Evolutionary conservation across 1,284 basidiomycete genomes (phyloP).

Genomic region (Papiliotrema terrestris): DNA sequence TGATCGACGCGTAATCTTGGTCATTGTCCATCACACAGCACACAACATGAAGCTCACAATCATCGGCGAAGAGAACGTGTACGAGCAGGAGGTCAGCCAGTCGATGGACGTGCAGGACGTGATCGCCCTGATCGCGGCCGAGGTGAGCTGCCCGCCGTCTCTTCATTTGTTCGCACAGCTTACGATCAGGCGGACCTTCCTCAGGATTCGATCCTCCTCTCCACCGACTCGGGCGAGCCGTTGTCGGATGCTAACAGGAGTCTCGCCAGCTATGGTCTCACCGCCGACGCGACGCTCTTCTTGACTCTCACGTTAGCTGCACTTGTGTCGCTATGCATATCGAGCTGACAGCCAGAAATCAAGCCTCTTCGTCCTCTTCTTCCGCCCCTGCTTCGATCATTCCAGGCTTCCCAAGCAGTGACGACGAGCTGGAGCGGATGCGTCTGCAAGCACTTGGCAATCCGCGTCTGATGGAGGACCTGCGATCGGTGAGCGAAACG

Average conservation of each 20-base stretch:
- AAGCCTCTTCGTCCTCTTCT: conserved; percentile 43
- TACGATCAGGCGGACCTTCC: conserved; percentile 30
- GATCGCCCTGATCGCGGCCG: conserved; percentile 81
- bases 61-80: conserved; percentile 67
- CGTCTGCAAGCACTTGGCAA: conserved; percentile 81
- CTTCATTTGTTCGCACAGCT: not conserved
- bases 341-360: not conserved
- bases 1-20: not conserved
- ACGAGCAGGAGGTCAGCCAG: conserved; percentile 76
- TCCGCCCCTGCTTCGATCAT: conserved; percentile 10
- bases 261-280: conserved; percentile 40
- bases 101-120: conserved; percentile 84
- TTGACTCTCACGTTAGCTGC: conserved; percentile 36
- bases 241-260: conserved; percentile 27
- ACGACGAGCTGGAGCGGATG: conserved; percentile 84
- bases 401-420: conserved; percentile 38
- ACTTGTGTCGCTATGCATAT: too few relatives aligned
- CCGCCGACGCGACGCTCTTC: conserved; percentile 34
- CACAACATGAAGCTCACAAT: conserved; percentile 74
- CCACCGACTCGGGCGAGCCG: conserved; percentile 37
- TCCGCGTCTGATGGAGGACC: conserved; percentile 69
- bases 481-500: conserved; percentile 59
- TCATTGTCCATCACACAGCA: not conserved
- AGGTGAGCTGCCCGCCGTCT: conserved; percentile 56
- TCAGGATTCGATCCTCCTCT: conserved; percentile 18